Conservation (phyloP, 768 basidiomycete species). For the Harrya chromipes region DNA sequence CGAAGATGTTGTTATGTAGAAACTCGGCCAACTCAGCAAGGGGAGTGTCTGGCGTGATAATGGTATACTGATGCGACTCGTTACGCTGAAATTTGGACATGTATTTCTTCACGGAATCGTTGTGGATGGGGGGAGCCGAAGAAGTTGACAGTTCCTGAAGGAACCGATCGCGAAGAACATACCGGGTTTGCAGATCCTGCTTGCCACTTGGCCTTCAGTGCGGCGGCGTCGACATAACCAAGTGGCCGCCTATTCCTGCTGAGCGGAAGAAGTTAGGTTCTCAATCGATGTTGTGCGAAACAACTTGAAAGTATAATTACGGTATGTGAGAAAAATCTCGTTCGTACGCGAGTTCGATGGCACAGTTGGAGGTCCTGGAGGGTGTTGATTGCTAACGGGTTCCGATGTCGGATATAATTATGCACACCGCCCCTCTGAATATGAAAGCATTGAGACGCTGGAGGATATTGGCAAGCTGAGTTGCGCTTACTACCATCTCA, state of each 20-base stretch:
- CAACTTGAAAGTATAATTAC: constrained; percentile 46
- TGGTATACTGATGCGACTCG: constrained; percentile 62
- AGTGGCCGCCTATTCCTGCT: constrained; percentile 68
- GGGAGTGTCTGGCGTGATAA: constrained; percentile 79
- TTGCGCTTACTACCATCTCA: too few relatives aligned
- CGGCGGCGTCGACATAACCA: constrained; percentile 80
- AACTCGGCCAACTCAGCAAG: constrained; percentile 82
- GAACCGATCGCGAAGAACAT: constrained; percentile 23
- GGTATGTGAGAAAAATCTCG: constrained; percentile 94
- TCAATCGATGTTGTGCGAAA: background rate
- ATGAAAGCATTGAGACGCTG: too few relatives aligned
- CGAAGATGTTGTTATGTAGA: constrained; percentile 68
- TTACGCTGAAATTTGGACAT: constrained; percentile 75
- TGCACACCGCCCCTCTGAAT: constrained; percentile 77
- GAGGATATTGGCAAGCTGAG: too few relatives aligned
- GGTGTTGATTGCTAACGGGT: constrained; percentile 1
- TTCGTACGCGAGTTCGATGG: constrained; percentile 87
- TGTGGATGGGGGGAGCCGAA: constrained; percentile 35
- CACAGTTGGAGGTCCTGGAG: constrained; percentile 65
- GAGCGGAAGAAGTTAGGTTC: constrained; percentile 32
- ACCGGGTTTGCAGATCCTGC: constrained; percentile 69
- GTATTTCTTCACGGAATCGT: constrained; percentile 67
- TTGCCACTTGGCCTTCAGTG: constrained; percentile 77
- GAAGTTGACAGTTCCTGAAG: background rate
- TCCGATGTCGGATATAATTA: background rate